Percentiles rank a stretch among this genome's conserved stretches.
Evolutionary conservation across 305 asterid genomes (phyloP).

Genomic region (Fraxinus paxiana): DNA sequence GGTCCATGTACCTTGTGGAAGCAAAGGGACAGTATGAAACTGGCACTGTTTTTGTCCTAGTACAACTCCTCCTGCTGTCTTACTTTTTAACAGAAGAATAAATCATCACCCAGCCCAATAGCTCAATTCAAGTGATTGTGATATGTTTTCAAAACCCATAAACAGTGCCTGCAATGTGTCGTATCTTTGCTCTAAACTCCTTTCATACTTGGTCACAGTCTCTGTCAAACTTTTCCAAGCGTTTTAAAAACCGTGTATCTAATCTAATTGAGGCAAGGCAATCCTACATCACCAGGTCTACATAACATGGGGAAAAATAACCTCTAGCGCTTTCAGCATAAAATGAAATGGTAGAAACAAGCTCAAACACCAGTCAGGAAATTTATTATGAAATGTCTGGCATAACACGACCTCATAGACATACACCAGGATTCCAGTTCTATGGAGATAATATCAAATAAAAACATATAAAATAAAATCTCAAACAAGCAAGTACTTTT

Average conservation of each 20-base stretch:
- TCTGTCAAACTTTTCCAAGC: neutral
- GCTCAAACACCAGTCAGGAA: slow-evolving; percentile 5
- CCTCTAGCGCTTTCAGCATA: neutral
- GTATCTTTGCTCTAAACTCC: neutral
- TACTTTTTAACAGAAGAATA: neutral
- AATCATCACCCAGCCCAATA: neutral
- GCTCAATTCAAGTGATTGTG: neutral
- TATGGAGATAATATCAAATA: neutral
- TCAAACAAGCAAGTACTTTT: slow-evolving; percentile 16
- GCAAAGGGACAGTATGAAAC: slow-evolving; percentile 7
- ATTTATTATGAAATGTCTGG: slow-evolving; percentile 12
- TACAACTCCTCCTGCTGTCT: neutral
- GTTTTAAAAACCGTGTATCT: neutral
- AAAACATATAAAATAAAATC: neutral
- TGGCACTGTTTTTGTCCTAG: neutral
- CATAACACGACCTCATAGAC: slow-evolving; percentile 18
- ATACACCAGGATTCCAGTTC: neutral
- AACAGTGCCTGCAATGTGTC: neutral
- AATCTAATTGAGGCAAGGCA: neutral
- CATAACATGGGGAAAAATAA: neutral
- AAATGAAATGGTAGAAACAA: slow-evolving; percentile 16
- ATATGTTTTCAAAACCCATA: neutral
- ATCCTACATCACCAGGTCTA: neutral
- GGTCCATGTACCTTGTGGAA: slow-evolving; percentile 10
- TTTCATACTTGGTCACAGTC: neutral